Conservation (phyloP, 495 filamentous ascomycete genomes). For the Penicillium ucsense region DNA sequence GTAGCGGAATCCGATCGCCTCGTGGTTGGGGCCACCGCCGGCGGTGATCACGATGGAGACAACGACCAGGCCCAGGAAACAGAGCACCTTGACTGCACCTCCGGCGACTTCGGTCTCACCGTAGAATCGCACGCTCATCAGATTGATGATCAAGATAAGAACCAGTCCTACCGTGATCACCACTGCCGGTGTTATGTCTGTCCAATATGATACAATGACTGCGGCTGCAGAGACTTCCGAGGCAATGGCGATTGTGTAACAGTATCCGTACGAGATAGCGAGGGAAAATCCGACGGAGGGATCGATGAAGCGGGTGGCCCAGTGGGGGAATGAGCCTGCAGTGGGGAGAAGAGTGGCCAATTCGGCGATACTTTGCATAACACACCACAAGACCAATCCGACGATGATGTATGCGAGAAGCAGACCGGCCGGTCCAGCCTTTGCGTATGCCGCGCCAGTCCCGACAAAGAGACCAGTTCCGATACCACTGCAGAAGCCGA, state of each 20-base stretch:
- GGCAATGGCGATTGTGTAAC: slow-evolving; percentile 51
- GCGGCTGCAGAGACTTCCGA: slow-evolving; percentile 63
- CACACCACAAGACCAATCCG: slow-evolving; percentile 51
- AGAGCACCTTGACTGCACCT: slow-evolving; percentile 65
- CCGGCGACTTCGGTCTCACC: slow-evolving; percentile 69
- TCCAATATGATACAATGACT: slow-evolving; percentile 68
- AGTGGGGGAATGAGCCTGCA: slow-evolving; percentile 64
- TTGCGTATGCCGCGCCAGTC: slow-evolving; percentile 56
- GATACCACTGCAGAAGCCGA: slow-evolving; percentile 36
- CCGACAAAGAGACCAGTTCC: slow-evolving; percentile 73
- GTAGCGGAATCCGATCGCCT: slow-evolving; percentile 59
- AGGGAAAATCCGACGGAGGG: slow-evolving; percentile 64
- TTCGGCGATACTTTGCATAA: slow-evolving; percentile 54
- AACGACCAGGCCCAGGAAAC: slow-evolving; percentile 59
- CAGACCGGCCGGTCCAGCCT: slow-evolving; percentile 56
- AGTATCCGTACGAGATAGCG: slow-evolving; percentile 41
- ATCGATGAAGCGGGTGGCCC: slow-evolving; percentile 63
- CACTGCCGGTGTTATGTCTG: slow-evolving; percentile 39
- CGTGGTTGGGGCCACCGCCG: slow-evolving; percentile 52
- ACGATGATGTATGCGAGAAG: slow-evolving; percentile 63
- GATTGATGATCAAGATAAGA: slow-evolving; percentile 55
- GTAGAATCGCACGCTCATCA: slow-evolving; percentile 59
- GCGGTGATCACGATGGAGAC: slow-evolving; percentile 60
- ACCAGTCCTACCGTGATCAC: slow-evolving; percentile 64
- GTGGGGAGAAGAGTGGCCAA: slow-evolving; percentile 66